Evolutionary conservation across 2,329 filamentous ascomycete species (phyloP), one percentile per base, ranked within the genome.

Genomic region (Apiospora kogelbergensis): DNA sequence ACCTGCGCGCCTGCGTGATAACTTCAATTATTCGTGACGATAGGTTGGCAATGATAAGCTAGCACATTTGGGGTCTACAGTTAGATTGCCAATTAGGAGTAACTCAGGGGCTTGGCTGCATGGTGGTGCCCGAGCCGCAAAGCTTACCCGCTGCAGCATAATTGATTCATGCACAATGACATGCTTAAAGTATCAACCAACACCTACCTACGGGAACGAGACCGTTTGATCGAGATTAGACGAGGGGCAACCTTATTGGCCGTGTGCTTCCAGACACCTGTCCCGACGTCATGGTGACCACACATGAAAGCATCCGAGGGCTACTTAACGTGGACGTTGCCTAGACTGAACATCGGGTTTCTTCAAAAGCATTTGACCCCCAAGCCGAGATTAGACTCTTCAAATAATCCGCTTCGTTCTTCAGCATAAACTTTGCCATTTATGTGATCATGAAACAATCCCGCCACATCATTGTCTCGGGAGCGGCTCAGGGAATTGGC

Each of bases 401-500:
- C 15, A 1, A 20, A 3, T 0, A 10, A 10, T 10, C 20, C 26
- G 2, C 9, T 33, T 30, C n/a, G 37, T 37, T n/a, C 7, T 15
- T 10, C 1, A 60, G 3, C 3, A 6, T n/a, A 9, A 13, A 20
- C 10, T 2, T 10, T 42, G 13, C 17, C 10, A 42, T 15, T 13
- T 15, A 42, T 15, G 3, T n/a, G 3, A 37, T 4, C 17, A 60
- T 60, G 53, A 30, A 60, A 22, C 53, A 60, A 4, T 1, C 30
- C 7, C 53, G 53, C 30, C 37, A 60, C 53, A n/a, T 60, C 17
- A 10, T 60, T 20, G 53, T 60, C 7, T 60, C 53, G 3, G 82
- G 82, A 37, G 82, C 79, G 65, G 82, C 81, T 5, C 78, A 81
- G 37, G 84, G 83, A 33, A 84, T 85, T 60, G 83, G 84, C 30